Base-by-base conservation (phyloP, 2,329 filamentous ascomycete species). In the Neonectria magnoliae region DNA sequence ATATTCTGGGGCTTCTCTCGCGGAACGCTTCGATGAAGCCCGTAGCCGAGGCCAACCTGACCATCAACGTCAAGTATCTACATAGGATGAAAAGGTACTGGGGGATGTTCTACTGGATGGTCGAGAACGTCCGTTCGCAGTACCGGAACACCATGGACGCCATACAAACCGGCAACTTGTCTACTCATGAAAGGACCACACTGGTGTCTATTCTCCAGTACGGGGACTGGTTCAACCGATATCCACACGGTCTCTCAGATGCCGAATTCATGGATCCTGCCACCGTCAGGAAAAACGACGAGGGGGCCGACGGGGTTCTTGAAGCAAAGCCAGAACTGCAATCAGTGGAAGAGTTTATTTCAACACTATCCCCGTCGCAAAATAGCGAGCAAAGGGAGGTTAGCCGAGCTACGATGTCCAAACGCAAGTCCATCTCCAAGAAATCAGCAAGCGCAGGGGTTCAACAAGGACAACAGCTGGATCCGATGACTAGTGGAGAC, bases 81-180 rank as follows among this genome's bases (percentile, higher is more conserved):
- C 91, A 91, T 59, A 96, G 93, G 79, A 97, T 98, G 93, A 98
- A 97, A 83, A 93, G 93, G 65, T 94, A 96, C 74, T 99, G 96
- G 96, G 96, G 95, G 65, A 97, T 98, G 91, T 98, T 98, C 76
- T 93, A 97, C 76, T 98, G 94, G 81, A 94, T 98, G 87, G 91
- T 93, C 1, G 94, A 98, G 76, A 96, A 95, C 73, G 85, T 98
- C 38, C 94, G 96, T 64, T 92, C 95, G 59, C 89, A 97, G 66
- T 99, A 97, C 76, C 89, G 92, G 56, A 88, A 90, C 52, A 95
- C 94, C 71, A 90, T 94, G 16, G 94, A 98, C 77, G 91, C 91
- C n/a, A 89, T 90, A 31, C 85, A 90, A 57, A 87, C 89, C 70
- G 93, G 92, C 10, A 84, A 84, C n/a, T 79, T 42, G n/a, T n/a